Percentiles rank a stretch among this genome's conserved stretches.
phyloP scores from a whole-genome alignment of 2,329 filamentous ascomycete genomes.

The Xylariaceae sp. region DNA sequence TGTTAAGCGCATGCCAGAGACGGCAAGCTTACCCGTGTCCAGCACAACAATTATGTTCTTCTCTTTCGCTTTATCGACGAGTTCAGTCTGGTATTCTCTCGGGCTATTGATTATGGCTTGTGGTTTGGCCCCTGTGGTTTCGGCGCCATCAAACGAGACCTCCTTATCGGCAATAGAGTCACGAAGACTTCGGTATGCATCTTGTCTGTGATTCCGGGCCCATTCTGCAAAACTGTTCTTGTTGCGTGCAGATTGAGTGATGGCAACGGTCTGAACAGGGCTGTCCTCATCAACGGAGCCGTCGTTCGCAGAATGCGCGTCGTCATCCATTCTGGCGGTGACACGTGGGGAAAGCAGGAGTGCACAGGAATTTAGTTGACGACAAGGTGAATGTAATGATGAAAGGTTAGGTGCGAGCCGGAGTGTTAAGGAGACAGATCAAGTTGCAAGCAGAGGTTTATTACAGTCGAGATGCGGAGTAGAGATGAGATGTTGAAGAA shows the following conservation, averaged over 20 bases:
- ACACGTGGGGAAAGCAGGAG: background rate
- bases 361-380: background rate
- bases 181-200: conserved; percentile 1
- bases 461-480: too few species aligned
- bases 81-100: conserved; percentile 84
- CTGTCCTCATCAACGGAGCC: conserved; percentile 1
- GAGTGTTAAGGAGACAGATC: too few species aligned
- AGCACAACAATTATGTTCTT: conserved; percentile 89
- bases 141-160: background rate
- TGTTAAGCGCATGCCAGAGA: background rate
- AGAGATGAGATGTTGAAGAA: too few species aligned
- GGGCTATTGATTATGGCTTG: conserved; percentile 66
- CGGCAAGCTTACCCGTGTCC: conserved; percentile 61
- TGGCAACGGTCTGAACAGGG: background rate
- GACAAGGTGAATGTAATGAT: background rate
- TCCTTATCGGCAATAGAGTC: background rate
- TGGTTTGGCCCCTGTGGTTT: conserved; percentile 34
- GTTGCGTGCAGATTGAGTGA: conserved; percentile 4
- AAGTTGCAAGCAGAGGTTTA: too few species aligned
- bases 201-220: conserved; percentile 15
- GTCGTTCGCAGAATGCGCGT: conserved; percentile 10
- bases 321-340: conserved; percentile 6
- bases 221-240: conserved; percentile 13
- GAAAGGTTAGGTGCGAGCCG: background rate
- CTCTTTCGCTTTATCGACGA: conserved; percentile 80